These are phyloP conservation scores for Cotoneaster glaucophyllus DNA, from an alignment of 306 rosid species.

Conservation along the genomic window DNA sequence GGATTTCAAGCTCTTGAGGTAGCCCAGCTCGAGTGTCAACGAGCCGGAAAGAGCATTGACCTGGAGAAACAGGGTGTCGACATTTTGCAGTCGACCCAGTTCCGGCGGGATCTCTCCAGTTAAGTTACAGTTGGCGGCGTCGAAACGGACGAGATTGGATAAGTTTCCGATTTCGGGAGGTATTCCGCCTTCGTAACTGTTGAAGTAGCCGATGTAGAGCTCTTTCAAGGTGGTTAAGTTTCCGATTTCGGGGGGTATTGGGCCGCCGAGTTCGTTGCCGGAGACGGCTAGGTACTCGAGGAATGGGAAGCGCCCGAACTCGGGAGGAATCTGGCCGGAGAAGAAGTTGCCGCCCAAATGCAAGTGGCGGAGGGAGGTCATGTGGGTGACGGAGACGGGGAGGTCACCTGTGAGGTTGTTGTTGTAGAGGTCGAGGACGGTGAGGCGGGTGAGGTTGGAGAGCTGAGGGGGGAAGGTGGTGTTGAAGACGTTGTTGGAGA, in stretches of 20 bases:
- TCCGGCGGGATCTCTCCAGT: conserved; percentile 78
- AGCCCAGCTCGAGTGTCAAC: conserved; percentile 67
- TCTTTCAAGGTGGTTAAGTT: conserved; percentile 58
- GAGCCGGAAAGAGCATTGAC: conserved; percentile 77
- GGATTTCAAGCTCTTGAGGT: conserved; percentile 60
- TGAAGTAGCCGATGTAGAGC: conserved; percentile 79
- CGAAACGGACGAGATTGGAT: conserved; percentile 61
- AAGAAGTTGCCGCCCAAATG: conserved; percentile 88
- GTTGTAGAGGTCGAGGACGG: conserved; percentile 71
- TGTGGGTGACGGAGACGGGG: conserved; percentile 46
- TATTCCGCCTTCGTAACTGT: conserved; percentile 54
- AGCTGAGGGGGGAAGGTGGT: conserved; percentile 56
- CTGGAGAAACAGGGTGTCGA: conserved; percentile 86
- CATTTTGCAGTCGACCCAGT: conserved; percentile 58
- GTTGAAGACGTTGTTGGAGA: conserved; percentile 74
- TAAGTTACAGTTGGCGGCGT: conserved; percentile 74
- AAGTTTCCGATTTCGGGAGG: conserved; percentile 79
- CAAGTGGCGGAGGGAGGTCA: conserved; percentile 63
- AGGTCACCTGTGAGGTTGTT: conserved; percentile 72
- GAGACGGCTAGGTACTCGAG: conserved; percentile 77
- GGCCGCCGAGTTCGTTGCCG: conserved; percentile 69
- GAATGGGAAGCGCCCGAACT: conserved; percentile 49
- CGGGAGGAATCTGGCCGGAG: conserved; percentile 67
- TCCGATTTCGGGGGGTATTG: conserved; percentile 74
- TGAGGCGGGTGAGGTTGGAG: conserved; percentile 44